Base-by-base conservation (phyloP, 2,329 filamentous ascomycete species). In the Cucurbitaria berberidis region DNA sequence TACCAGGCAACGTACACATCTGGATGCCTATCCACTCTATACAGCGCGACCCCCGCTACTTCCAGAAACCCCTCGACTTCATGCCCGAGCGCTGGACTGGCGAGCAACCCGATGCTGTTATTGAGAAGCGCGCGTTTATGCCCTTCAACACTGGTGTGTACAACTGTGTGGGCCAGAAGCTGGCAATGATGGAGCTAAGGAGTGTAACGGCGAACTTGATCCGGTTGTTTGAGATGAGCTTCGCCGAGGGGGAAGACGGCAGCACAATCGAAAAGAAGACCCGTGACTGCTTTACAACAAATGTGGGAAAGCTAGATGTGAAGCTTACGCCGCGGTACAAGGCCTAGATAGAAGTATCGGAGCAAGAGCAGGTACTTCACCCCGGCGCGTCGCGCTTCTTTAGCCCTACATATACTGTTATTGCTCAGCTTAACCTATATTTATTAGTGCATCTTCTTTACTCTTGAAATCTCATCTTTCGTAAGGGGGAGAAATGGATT, bases 81-180 rank as follows among this genome's bases (percentile, higher is more conserved):
- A 54, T 72, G 43, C 69, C 69, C 5, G 67, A 70, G 47, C 66
- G 68, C 55, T 72, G 70, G 70, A 70, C 64, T 11, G 49, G 57
- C 35, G 65, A 69, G 32, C 43, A 58, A 8, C 59, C 62, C 9
- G 54, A 58, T 4, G 59, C 63, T 6, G 35, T 68, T 24, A 52
- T 62, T 2, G 64, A 73, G 35, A 72, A 69, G 48, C 67, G 80
- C 44, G 89, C 89, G 0, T 93, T 90, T 73, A 89, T 87, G 58
- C 86, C 90, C 1, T 91, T 90, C 62, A 84, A 82, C 29, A 77
- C 89, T 48, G 88, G 88, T 0, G 81, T 85, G 0, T 79, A 88
- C n/a, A 86, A 85, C 3, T 91, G 88, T 66, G 87, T 90, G 26
- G 88, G 88, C 1, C 90, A 89, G 79, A 82, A 71, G 1, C 74